phyloP scores from a whole-genome alignment of 306 rosid species.

The Pterocarpus santalinus region DNA sequence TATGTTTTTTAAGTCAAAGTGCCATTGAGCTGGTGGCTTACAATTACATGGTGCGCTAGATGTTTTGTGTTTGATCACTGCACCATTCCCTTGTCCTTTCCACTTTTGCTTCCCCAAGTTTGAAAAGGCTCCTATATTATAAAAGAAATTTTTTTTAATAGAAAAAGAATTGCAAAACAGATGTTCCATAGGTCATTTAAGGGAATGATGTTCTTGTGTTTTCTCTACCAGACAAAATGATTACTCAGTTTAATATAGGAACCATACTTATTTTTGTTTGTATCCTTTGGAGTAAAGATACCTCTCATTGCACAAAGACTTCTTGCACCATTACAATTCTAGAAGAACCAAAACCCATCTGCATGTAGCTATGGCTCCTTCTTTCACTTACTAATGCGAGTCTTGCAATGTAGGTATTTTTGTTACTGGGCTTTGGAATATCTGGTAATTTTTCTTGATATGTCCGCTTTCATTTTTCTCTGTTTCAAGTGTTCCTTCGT shows the following conservation, averaged over 20 bases:
- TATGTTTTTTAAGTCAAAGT: too few relatives aligned
- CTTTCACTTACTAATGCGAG: background rate
- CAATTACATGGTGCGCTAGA: too few relatives aligned
- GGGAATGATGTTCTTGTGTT: background rate
- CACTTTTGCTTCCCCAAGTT: too few relatives aligned
- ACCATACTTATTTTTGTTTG: background rate
- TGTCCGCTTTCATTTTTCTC: background rate
- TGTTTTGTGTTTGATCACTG: too few relatives aligned
- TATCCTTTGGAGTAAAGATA: background rate
- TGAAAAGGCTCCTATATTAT: too few relatives aligned
- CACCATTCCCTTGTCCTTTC: too few relatives aligned
- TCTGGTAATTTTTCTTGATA: conserved; percentile 59
- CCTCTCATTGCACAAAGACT: background rate
- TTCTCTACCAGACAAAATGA: background rate
- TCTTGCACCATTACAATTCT: conserved; percentile 1
- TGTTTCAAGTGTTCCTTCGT: background rate
- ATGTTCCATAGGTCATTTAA: too few relatives aligned
- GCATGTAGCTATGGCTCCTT: conserved; percentile 8
- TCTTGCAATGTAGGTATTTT: conserved; percentile 59
- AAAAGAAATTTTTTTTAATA: too few relatives aligned
- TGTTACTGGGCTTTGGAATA: conserved; percentile 57
- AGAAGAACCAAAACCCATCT: background rate
- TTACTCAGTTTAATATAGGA: background rate
- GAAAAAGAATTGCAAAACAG: too few relatives aligned
- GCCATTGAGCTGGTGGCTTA: too few relatives aligned